phyloP scores from a whole-genome alignment of 1,139 yeast genomes.

The Pichia terricola region DNA sequence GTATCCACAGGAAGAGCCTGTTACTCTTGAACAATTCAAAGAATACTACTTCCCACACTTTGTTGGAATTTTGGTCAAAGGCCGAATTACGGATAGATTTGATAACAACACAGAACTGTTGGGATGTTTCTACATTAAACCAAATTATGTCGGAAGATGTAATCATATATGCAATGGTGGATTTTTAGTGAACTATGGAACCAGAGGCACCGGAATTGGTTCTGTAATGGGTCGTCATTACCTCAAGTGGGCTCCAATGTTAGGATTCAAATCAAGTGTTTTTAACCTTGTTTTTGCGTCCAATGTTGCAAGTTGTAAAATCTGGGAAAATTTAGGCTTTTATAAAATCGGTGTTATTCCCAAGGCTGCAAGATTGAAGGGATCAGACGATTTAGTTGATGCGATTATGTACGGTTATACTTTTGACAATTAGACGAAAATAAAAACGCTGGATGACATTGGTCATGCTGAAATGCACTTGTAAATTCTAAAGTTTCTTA shows the following conservation, averaged over 20 bases:
- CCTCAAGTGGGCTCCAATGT: constrained; percentile 52
- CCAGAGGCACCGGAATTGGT: constrained; percentile 58
- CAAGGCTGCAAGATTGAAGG: constrained; percentile 58
- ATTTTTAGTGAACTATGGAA: constrained; percentile 47
- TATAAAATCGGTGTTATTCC: constrained; percentile 62
- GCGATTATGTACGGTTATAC: constrained; percentile 61
- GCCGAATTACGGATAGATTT: constrained; percentile 15
- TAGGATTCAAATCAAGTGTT: constrained; percentile 73
- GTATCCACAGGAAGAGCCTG: constrained; percentile 32
- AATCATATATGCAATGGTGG: constrained; percentile 79
- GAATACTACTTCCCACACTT: constrained; percentile 38
- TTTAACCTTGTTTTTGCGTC: constrained; percentile 73
- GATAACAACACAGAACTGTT: constrained; percentile 28
- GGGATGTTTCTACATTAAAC: constrained; percentile 68
- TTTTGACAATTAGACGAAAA: constrained; percentile 18
- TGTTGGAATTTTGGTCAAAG: constrained; percentile 37
- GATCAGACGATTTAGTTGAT: constrained; percentile 49
- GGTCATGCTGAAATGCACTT: no score
- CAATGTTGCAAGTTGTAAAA: constrained; percentile 53
- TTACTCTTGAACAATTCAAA: constrained; percentile 28
- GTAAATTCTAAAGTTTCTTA: no score
- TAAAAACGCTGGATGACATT: no score
- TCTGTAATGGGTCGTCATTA: constrained; percentile 51
- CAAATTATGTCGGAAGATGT: constrained; percentile 70
- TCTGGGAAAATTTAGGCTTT: constrained; percentile 73